Evolutionary conservation across 129 eudicot species (phyloP).

Genomic region (Flaveria ramosissima): DNA sequence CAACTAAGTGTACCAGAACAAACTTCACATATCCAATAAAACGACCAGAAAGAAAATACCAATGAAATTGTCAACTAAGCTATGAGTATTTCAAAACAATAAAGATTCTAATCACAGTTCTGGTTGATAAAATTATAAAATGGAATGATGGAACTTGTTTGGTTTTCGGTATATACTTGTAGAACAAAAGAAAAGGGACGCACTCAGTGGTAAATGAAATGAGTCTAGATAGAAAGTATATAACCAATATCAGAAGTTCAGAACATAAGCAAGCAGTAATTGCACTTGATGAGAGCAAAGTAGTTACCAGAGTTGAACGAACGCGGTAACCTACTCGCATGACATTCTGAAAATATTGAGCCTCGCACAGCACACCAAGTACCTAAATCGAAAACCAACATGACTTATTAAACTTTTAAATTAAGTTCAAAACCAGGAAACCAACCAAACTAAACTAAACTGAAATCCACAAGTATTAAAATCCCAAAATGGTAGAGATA

Average conservation of each 20-base stretch:
- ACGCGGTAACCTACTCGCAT: constrained; percentile 98
- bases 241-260: neutral
- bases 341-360: constrained; percentile 96
- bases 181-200: neutral
- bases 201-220: neutral
- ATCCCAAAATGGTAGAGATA: constrained; percentile 10
- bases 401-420: neutral
- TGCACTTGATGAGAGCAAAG: constrained; percentile 14
- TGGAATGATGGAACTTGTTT: constrained; percentile 3
- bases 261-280: neutral
- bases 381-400: constrained; percentile 51
- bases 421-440: neutral
- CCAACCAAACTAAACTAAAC: neutral
- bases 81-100: neutral
- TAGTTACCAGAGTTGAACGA: constrained; percentile 86
- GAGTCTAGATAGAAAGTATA: neutral
- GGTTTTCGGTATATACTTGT: constrained; percentile 3
- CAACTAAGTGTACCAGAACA: constrained; percentile 23
- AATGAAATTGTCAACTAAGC: neutral
- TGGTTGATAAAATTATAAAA: constrained; percentile 12
- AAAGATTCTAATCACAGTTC: constrained; percentile 16
- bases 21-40: constrained; percentile 6
- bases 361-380: constrained; percentile 83
- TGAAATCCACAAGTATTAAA: constrained; percentile 17
- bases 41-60: neutral